Base-by-base conservation (phyloP, 2,329 filamentous ascomycete species). In the Apiospora saccharicola region DNA sequence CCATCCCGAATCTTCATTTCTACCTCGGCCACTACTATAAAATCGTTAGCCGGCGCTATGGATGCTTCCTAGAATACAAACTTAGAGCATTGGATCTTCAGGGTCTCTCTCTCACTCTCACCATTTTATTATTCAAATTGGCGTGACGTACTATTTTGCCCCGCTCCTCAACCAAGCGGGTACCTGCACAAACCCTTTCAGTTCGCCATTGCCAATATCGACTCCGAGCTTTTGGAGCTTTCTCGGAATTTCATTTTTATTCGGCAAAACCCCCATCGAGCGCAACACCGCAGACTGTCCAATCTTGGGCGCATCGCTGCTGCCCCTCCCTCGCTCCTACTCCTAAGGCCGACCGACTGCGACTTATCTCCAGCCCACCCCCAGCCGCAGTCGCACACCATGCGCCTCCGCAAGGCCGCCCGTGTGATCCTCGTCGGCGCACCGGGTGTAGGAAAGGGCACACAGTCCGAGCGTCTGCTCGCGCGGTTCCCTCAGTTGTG, bases 371-470 rank as follows among this genome's bases (percentile, higher is more conserved):
- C 37, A 8, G 37, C 37, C 37, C 37, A 19, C 16, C 19, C 30
- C 30, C 46, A 37, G 24, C 34, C 43, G 53, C 53, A 53, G 24
- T 41, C 41, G 71, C 76, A 73, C 79, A 82, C 77, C 76, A 91
- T 92, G 90, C 87, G 90, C 84, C 90, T 97, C 79, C 89, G 88
- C 76, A 91, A 89, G 84, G 96, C 96, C 72, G 96, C 96, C 71
- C 93, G 96, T 75, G 92, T 98, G 75, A 98, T 99, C 80, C 90
- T 99, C 76, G 90, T 99, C 78, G 96, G 96, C 78, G 95, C 96
- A 70, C 96, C 96, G n/a, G 95, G 95, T 72, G 96, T 98, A 72
- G 96, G 96, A 75, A 99, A 99, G 83, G 96, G 96, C 75, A 99
- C 96, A 3, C 96, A 99, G 85, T 94, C 94, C 70, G 94, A 97